Conservation (phyloP, 305 asterid species). For the Petunia hybrid region DNA sequence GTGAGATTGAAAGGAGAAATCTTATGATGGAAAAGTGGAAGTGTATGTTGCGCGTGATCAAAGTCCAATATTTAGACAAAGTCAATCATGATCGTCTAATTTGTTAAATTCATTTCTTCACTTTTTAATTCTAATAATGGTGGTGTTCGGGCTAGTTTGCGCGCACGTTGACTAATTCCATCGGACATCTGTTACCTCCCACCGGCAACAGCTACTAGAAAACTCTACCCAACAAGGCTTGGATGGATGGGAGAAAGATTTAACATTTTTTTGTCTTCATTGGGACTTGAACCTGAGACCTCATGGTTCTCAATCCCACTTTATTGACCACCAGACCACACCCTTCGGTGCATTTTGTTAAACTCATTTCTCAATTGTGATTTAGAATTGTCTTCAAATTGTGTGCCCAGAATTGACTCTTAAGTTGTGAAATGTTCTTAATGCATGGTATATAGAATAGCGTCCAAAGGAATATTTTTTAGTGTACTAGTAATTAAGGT, state of each 20-base stretch:
- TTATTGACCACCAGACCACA: too few relatives aligned
- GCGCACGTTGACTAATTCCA: too few relatives aligned
- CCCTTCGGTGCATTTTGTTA: not conserved
- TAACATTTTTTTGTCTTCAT: too few relatives aligned
- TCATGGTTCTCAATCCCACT: too few relatives aligned
- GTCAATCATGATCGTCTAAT: not conserved
- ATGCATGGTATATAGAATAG: not conserved
- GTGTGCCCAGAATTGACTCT: not conserved
- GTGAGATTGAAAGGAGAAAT: too few relatives aligned
- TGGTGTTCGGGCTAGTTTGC: too few relatives aligned
- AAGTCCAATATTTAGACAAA: not conserved
- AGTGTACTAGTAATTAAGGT: not conserved
- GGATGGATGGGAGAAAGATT: too few relatives aligned
- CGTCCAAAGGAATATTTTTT: not conserved
- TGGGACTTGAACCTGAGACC: too few relatives aligned
- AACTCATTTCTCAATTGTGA: not conserved
- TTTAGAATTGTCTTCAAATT: not conserved
- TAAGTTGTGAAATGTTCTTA: not conserved
- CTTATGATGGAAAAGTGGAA: not conserved
- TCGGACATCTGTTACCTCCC: too few relatives aligned
- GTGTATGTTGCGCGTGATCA: not conserved
- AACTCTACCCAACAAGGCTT: too few relatives aligned
- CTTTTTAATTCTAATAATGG: too few relatives aligned
- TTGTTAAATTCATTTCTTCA: not conserved
- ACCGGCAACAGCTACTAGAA: too few relatives aligned